Evolutionary conservation across 805 yeast genomes (phyloP).

Genomic region (Danielia oregonensis): DNA sequence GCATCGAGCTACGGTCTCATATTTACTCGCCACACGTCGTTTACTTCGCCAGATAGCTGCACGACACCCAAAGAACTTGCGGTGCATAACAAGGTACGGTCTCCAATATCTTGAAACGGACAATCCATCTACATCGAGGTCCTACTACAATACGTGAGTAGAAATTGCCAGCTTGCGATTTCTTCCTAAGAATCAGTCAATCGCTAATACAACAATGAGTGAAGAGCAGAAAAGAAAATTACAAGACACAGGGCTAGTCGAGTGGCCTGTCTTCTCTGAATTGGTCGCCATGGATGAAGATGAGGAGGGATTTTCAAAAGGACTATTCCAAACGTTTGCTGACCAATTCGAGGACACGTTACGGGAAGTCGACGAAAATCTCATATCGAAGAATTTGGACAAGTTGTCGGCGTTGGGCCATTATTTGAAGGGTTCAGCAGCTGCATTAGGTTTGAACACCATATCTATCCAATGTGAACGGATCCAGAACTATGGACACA

Average conservation of each 20-base stretch:
- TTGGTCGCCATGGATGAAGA: conserved; percentile 94
- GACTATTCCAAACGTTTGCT: conserved; percentile 76
- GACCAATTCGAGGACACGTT: conserved; percentile 87
- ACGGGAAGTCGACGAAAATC: conserved; percentile 58
- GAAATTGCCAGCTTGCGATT: too few species aligned
- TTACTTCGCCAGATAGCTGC: too few species aligned
- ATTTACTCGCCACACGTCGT: too few species aligned
- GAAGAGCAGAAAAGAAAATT: conserved; percentile 19
- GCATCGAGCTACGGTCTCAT: too few species aligned
- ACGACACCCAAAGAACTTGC: too few species aligned
- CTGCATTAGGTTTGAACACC: conserved; percentile 80
- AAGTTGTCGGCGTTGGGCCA: conserved; percentile 80
- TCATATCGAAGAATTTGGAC: conserved; percentile 45
- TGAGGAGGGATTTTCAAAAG: conserved; percentile 82
- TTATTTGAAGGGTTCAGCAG: conserved; percentile 92
- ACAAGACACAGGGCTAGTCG: conserved; percentile 63
- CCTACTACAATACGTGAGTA: too few species aligned
- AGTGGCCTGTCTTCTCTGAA: conserved; percentile 87
- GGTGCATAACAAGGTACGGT: too few species aligned
- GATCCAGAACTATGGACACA: conserved; percentile 84
- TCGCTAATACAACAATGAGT: conserved; percentile 7
- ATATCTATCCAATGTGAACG: conserved; percentile 88
- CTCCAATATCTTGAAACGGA: too few species aligned
- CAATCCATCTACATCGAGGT: too few species aligned
- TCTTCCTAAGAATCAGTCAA: too few species aligned